Percentiles rank a stretch among this genome's conserved stretches.
phyloP scores from a whole-genome alignment of 164 flowering plant species.

The Aristolochia fimbriata region DNA sequence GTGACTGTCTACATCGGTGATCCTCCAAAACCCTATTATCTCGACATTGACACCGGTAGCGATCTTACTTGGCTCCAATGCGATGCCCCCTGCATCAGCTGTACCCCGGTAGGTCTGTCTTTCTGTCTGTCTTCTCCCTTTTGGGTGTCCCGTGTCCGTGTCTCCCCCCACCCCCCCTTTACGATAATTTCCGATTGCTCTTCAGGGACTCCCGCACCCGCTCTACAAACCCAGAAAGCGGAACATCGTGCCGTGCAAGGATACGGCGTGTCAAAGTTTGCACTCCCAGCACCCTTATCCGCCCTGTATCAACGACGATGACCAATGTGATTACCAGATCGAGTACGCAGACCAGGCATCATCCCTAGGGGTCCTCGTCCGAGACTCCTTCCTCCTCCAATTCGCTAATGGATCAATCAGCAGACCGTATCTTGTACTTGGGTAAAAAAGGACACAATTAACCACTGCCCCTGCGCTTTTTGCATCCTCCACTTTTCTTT shows the following conservation, averaged over 20 bases:
- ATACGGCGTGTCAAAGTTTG: slow-evolving; percentile 55
- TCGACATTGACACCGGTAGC: slow-evolving; percentile 95
- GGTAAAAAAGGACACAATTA: slow-evolving; percentile 45
- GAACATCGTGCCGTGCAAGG: slow-evolving; percentile 50
- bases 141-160: not conserved
- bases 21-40: slow-evolving; percentile 71
- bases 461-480: too few species aligned
- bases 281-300: slow-evolving; percentile 26
- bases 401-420: slow-evolving; percentile 36
- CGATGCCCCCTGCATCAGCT: slow-evolving; percentile 74
- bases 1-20: slow-evolving; percentile 51
- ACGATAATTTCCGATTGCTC: not conserved
- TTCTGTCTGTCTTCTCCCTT: not conserved
- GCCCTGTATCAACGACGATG: slow-evolving; percentile 36
- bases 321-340: slow-evolving; percentile 86
- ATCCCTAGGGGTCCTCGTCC: slow-evolving; percentile 74
- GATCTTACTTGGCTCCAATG: slow-evolving; percentile 97
- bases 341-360: slow-evolving; percentile 88
- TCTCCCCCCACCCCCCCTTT: too few species aligned
- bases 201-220: slow-evolving; percentile 69
- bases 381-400: slow-evolving; percentile 43
- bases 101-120: slow-evolving; percentile 37
- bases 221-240: slow-evolving; percentile 49
- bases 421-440: slow-evolving; percentile 48
- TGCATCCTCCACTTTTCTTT: too few species aligned